A percentile compares a stretch with the other conserved stretches of the same genome.
Evolutionary conservation across 306 rosid genomes (phyloP).

Genomic region (Senna tora): DNA sequence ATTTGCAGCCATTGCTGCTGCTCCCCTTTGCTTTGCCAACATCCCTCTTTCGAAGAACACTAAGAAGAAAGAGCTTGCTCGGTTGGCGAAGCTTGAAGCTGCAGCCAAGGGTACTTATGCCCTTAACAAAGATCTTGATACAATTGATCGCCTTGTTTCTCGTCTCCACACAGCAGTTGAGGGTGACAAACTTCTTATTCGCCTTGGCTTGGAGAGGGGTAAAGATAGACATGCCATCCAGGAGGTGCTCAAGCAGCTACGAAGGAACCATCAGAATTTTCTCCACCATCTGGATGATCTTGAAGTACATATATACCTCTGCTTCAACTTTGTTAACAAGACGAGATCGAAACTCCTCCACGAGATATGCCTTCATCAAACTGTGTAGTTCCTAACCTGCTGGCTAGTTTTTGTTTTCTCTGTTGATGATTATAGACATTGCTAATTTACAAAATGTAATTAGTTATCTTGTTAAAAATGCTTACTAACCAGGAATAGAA

Average conservation of each 20-base stretch:
- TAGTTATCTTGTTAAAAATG: conserved; percentile 22
- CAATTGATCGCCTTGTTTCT: conserved; percentile 58
- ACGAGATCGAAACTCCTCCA: conserved; percentile 58
- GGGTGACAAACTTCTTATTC: conserved; percentile 50
- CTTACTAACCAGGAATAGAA: conserved; percentile 17
- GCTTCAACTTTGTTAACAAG: conserved; percentile 55
- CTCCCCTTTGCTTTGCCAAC: conserved; percentile 36
- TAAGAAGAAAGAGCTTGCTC: conserved; percentile 40
- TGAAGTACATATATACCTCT: conserved; percentile 56
- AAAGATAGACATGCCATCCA: conserved; percentile 59
- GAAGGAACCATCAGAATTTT: conserved; percentile 45
- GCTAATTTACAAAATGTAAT: conserved; percentile 25
- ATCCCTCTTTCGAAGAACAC: conserved; percentile 33
- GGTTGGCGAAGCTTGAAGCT: conserved; percentile 63
- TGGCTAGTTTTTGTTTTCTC: not conserved
- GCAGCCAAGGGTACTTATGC: conserved; percentile 56
- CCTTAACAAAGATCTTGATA: conserved; percentile 52
- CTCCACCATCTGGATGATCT: conserved; percentile 53
- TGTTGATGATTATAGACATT: not conserved
- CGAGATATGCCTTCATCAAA: conserved; percentile 45
- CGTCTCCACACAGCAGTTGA: conserved; percentile 56
- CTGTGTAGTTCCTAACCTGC: conserved; percentile 30
- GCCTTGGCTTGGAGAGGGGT: conserved; percentile 57
- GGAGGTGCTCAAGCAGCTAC: conserved; percentile 63
- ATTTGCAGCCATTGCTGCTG: conserved; percentile 35